Conservation (phyloP, 495 filamentous ascomycete genomes). For the Cercophora newfieldiana region DNA sequence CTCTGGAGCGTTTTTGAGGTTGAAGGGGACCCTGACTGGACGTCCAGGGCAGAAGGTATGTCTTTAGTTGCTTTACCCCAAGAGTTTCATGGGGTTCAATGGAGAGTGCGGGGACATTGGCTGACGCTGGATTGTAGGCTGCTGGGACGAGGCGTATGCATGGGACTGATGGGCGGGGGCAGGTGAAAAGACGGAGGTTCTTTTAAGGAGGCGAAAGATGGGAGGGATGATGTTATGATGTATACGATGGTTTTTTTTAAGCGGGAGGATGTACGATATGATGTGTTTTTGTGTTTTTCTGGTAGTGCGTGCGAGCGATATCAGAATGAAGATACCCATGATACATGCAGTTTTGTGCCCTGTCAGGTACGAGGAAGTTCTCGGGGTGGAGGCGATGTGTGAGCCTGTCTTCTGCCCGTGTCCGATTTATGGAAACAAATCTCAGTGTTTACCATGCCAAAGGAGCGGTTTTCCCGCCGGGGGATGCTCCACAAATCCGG, state of each 20-base stretch:
- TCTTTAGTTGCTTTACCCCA: too few relatives aligned
- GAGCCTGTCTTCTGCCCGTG: too few relatives aligned
- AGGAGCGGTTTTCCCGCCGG: too few relatives aligned
- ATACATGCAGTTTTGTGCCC: too few relatives aligned
- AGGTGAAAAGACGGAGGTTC: constrained; percentile 13
- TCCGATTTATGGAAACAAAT: too few relatives aligned
- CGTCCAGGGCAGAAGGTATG: constrained; percentile 64
- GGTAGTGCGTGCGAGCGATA: neutral
- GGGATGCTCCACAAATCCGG: too few relatives aligned
- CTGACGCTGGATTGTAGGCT: constrained; percentile 44
- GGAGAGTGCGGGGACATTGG: neutral
- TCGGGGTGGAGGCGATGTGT: too few relatives aligned
- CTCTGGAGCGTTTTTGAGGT: constrained; percentile 64
- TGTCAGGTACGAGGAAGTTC: too few relatives aligned
- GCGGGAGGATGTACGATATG: constrained; percentile 1
- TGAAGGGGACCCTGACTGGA: constrained; percentile 62
- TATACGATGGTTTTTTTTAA: neutral
- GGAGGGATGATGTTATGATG: too few relatives aligned
- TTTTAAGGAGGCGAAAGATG: constrained; percentile 4
- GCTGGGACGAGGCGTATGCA: constrained; percentile 71
- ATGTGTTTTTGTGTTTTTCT: neutral
- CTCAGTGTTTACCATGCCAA: too few relatives aligned
- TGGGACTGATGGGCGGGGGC: constrained; percentile 66
- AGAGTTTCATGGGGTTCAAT: constrained; percentile 12
- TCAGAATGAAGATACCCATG: neutral